Conservation (phyloP, 2,329 filamentous ascomycete genomes). For the Lachnellula occidentalis region DNA sequence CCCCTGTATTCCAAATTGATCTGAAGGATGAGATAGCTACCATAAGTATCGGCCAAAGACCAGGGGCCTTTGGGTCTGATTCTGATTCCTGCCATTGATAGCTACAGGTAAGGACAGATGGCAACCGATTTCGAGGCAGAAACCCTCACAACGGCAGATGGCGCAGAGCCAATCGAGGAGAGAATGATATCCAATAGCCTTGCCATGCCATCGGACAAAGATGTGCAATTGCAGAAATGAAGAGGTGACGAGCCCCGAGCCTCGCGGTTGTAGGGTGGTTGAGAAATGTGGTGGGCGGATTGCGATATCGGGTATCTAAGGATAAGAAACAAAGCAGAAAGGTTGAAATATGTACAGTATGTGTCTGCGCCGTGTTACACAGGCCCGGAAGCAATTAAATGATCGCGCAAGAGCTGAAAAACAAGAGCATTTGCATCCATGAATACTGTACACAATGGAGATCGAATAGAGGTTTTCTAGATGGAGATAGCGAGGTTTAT, state of each 20-base stretch:
- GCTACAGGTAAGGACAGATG: neutral
- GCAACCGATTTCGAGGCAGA: neutral
- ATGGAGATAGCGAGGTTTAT: too few relatives aligned
- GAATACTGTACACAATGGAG: too few relatives aligned
- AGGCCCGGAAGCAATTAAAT: too few relatives aligned
- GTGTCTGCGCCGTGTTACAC: neutral
- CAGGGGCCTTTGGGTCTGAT: conserved; percentile 14
- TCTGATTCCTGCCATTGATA: conserved; percentile 18
- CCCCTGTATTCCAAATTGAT: neutral
- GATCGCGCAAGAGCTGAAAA: neutral
- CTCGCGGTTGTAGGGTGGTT: neutral
- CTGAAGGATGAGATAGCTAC: conserved; percentile 10
- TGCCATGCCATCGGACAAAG: conserved; percentile 19
- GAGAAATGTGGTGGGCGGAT: too few relatives aligned
- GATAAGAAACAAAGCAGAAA: neutral
- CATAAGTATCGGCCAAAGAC: conserved; percentile 31
- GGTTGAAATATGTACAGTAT: neutral
- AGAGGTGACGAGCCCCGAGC: too few relatives aligned
- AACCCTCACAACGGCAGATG: neutral
- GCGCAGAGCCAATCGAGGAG: conserved; percentile 14
- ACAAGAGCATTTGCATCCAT: too few relatives aligned
- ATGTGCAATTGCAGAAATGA: neutral
- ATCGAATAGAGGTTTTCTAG: too few relatives aligned
- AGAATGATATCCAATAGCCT: neutral
- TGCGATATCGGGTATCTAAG: neutral